phyloP scores from a whole-genome alignment of 331 rosid species.

The Malus hybrid region DNA sequence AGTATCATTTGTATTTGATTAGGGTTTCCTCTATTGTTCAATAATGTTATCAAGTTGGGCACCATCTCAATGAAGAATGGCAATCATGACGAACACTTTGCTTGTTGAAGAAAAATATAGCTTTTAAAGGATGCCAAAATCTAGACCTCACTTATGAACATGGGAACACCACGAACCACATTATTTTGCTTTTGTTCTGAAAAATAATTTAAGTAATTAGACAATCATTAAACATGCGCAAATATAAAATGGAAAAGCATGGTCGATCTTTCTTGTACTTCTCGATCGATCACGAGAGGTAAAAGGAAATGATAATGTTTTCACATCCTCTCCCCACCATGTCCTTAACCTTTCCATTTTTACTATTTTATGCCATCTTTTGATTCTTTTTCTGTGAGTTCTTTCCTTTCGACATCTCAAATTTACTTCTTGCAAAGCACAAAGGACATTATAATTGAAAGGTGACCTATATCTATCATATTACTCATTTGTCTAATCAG shows the following conservation, averaged over 20 bases:
- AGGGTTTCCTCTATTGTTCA: not conserved
- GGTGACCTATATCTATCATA: not conserved
- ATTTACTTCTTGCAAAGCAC: not conserved
- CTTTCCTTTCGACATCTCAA: not conserved
- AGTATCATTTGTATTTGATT: not conserved
- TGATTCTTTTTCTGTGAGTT: not conserved
- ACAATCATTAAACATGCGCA: not conserved
- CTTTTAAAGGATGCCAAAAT: not conserved
- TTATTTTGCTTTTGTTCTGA: not conserved
- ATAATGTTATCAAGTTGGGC: not conserved
- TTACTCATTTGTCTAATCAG: not conserved
- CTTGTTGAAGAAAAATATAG: not conserved
- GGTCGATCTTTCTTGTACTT: not conserved
- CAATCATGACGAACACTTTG: not conserved
- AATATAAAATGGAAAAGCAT: not conserved
- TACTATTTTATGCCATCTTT: not conserved
- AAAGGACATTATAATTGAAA: not conserved
- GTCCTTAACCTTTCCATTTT: not conserved
- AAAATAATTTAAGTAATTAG: not conserved
- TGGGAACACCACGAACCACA: not conserved
- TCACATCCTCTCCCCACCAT: not conserved
- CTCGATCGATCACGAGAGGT: not conserved
- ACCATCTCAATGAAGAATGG: not conserved
- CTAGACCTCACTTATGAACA: not conserved
- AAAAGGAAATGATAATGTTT: slow-evolving; percentile 2